phyloP scores from a whole-genome alignment of 108 stramenopile species.

The Nitzschia sp. region DNA sequence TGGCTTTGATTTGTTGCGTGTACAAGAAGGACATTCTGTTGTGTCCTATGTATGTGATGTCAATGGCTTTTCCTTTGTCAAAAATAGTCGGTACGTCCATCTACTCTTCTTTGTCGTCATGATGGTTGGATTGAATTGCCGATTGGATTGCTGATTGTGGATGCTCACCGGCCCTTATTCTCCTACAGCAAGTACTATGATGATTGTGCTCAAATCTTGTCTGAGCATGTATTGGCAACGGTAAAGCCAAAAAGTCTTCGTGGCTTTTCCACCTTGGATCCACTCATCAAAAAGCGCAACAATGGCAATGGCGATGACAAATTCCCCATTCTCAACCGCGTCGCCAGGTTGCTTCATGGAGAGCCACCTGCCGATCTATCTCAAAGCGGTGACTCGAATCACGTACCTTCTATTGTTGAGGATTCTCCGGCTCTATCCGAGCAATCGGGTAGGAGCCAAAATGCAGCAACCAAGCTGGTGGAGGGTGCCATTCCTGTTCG shows the following conservation, averaged over 20 bases:
- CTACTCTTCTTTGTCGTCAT: neutral
- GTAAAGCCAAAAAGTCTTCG: constrained; percentile 66
- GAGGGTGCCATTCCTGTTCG: constrained; percentile 72
- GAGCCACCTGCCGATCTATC: constrained; percentile 20
- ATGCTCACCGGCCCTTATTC: neutral
- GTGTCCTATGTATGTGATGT: constrained; percentile 97
- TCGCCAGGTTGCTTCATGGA: constrained; percentile 41
- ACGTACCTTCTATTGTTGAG: neutral
- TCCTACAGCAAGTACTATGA: constrained; percentile 91
- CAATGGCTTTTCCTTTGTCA: constrained; percentile 98
- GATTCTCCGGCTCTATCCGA: constrained; percentile 28
- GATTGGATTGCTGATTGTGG: neutral
- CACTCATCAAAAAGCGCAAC: constrained; percentile 46
- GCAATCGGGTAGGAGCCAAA: constrained; percentile 17
- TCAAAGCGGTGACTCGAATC: constrained; percentile 37
- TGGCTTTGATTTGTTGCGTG: constrained; percentile 95
- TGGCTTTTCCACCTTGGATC: constrained; percentile 79
- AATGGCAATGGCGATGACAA: constrained; percentile 16
- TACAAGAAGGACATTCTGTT: constrained; percentile 72
- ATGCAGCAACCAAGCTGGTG: constrained; percentile 44
- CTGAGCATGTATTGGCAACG: constrained; percentile 87
- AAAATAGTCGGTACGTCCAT: constrained; percentile 82
- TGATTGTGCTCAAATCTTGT: constrained; percentile 89
- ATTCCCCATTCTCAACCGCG: constrained; percentile 31
- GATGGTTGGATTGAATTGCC: too few relatives aligned